phyloP scores from a whole-genome alignment of 768 basidiomycete genomes.

The Steccherinum ochraceum region DNA sequence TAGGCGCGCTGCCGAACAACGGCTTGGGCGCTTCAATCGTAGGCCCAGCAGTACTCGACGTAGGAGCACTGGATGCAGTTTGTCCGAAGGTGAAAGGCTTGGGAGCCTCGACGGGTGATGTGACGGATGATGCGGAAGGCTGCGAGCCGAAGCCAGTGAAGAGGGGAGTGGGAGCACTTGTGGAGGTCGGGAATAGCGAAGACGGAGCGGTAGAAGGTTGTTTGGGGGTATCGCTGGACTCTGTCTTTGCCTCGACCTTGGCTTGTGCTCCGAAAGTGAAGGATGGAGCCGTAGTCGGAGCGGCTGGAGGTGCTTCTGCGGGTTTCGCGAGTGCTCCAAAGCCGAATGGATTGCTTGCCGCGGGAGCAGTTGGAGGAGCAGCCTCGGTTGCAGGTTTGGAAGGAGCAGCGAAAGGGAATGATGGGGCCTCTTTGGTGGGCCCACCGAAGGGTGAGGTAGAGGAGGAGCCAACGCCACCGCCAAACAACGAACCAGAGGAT shows the following conservation, averaged over 20 bases:
- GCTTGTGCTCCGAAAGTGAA: slow-evolving; percentile 18
- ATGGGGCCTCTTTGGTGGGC: no score
- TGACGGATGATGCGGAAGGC: slow-evolving; percentile 12
- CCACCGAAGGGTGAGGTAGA: no score
- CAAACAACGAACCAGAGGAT: not conserved
- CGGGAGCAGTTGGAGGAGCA: not conserved
- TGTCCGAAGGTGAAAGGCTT: slow-evolving; percentile 25
- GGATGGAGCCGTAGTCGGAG: slow-evolving; percentile 7
- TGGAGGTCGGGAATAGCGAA: slow-evolving; percentile 1
- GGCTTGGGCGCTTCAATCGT: slow-evolving; percentile 35
- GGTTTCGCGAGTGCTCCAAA: not conserved
- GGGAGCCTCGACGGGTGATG: slow-evolving; percentile 6
- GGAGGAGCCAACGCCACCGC: no score
- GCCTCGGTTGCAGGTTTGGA: not conserved
- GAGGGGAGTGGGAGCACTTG: not conserved
- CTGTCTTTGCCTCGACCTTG: slow-evolving; percentile 9
- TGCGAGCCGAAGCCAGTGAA: slow-evolving; percentile 11
- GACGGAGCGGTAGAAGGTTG: not conserved
- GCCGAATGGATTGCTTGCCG: not conserved
- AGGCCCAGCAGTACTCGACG: slow-evolving; percentile 7
- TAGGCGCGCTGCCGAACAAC: slow-evolving; percentile 29
- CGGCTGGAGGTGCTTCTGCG: not conserved
- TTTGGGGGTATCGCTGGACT: slow-evolving; percentile 5
- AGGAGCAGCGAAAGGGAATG: not conserved
- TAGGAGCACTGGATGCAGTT: slow-evolving; percentile 6